Conservation (phyloP, 1,139 yeast genomes). For the Candida sp. region DNA sequence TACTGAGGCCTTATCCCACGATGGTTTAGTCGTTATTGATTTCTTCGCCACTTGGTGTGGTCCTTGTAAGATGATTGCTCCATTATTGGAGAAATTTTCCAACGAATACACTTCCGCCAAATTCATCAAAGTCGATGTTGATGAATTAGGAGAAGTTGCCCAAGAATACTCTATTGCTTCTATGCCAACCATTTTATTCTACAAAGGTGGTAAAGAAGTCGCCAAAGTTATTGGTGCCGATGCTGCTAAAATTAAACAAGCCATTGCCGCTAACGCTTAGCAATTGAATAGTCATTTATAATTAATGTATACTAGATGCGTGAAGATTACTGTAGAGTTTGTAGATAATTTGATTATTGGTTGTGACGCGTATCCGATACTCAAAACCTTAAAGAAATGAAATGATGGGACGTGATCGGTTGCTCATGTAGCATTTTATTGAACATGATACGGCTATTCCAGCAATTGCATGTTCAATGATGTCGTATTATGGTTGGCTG, state of each 20-base stretch:
- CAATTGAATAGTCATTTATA: constrained; percentile 6
- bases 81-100: constrained; percentile 64
- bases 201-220: constrained; percentile 71
- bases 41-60: constrained; percentile 94
- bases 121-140: constrained; percentile 86
- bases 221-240: constrained; percentile 84
- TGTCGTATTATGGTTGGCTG: neutral
- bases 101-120: constrained; percentile 47
- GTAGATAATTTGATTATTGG: too few species aligned
- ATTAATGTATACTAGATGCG: neutral
- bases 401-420: too few species aligned
- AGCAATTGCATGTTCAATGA: neutral
- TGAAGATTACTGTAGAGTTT: too few species aligned
- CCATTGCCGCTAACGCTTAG: constrained; percentile 54
- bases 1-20: constrained; percentile 50
- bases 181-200: constrained; percentile 86
- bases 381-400: too few species aligned
- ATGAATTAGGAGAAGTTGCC: constrained; percentile 71
- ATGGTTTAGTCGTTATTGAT: constrained; percentile 73
- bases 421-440: too few species aligned
- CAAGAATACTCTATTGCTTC: constrained; percentile 71
- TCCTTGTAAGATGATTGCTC: constrained; percentile 87
- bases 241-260: constrained; percentile 75
- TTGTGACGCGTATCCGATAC: too few species aligned
- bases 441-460: too few species aligned